phyloP scores from a whole-genome alignment of 1,284 basidiomycete species.

The Peniophora sp. region DNA sequence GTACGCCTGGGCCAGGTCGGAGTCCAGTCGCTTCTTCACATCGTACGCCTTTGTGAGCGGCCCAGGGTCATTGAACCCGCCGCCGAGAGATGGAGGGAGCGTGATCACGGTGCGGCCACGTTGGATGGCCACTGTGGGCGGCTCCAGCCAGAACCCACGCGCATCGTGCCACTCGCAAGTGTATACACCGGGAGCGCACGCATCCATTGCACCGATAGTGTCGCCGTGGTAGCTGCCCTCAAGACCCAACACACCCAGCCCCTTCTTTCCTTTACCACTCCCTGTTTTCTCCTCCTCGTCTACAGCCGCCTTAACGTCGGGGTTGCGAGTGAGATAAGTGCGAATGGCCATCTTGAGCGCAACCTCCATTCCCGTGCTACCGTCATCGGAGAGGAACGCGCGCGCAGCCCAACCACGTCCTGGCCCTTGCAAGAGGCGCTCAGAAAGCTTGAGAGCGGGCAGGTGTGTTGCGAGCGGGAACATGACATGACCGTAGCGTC shows the following conservation, averaged over 20 bases:
- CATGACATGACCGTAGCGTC: slow-evolving; percentile 95
- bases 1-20: slow-evolving; percentile 63
- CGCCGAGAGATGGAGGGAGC: slow-evolving; percentile 44
- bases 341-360: slow-evolving; percentile 94
- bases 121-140: slow-evolving; percentile 70
- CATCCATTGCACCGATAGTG: slow-evolving; percentile 97
- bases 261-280: slow-evolving; percentile 26
- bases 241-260: slow-evolving; percentile 79
- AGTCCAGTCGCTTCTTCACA: slow-evolving; percentile 52
- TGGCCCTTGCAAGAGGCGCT: slow-evolving; percentile 65
- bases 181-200: slow-evolving; percentile 82
- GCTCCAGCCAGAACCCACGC: slow-evolving; percentile 90
- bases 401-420: slow-evolving; percentile 86
- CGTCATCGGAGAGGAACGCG: slow-evolving; percentile 92
- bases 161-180: slow-evolving; percentile 96
- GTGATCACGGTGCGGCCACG: slow-evolving; percentile 54
- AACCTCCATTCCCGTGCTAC: slow-evolving; percentile 93
- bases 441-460: slow-evolving; percentile 77
- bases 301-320: slow-evolving; percentile 16
- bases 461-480: slow-evolving; percentile 86
- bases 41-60: slow-evolving; percentile 70
- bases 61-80: slow-evolving; percentile 22
- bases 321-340: slow-evolving; percentile 50
- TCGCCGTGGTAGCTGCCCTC: slow-evolving; percentile 97
- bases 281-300: too few species aligned